Evolutionary conservation across 495 filamentous ascomycete genomes (phyloP), one percentile per base, ranked within the genome.

Genomic region (Xylaria longipes): DNA sequence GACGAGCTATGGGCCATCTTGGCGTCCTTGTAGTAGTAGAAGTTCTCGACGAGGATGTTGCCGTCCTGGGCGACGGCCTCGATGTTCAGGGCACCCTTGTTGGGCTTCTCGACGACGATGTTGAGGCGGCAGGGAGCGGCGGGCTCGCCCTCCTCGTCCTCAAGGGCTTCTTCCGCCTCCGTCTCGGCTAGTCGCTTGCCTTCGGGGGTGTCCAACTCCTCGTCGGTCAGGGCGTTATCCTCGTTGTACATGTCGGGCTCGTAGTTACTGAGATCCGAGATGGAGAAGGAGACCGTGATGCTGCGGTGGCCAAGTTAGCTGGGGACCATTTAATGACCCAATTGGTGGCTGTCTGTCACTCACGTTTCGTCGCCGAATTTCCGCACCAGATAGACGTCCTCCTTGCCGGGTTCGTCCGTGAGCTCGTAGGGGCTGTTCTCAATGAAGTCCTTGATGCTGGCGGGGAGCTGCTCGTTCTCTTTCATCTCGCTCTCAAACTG

Each of bases 231-330:
- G 68, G 86, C 82, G 54, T 73, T 72, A 41, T 91, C 85, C 31
- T 89, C 85, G 77, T 90, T 84, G 68, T 56, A 74, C 48, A 63
- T 14, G 2, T 75, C 73, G 66, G 89, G 83, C 67, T 91, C 88
- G 76, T 91, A 84, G 84, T 88, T 88, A 83, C 92, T 90, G 57
- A 99, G 87, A 80, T 98, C 97, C 74, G 93, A 90, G 79, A 97
- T 94, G 73, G 94, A 96, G 87, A 99, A 99, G 72, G 90, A 90
- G 73, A 98, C 89, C 69, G 90, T 91, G 85, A 99, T 97, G 73
- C 94, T 97, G 72, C n/a, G 33, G 33, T 33, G 37, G 54, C 4
- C 58, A 52, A 7, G 72, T 79, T 50, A 80, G 75, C 63, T 65
- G 9, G 35, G 14, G 3, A 15, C 27, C 2, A 7, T 25, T 20